A percentile compares a stretch with the other conserved stretches of the same genome.
Evolutionary conservation across 2,329 filamentous ascomycete genomes (phyloP).

Genomic region (Camillea tinctor): DNA sequence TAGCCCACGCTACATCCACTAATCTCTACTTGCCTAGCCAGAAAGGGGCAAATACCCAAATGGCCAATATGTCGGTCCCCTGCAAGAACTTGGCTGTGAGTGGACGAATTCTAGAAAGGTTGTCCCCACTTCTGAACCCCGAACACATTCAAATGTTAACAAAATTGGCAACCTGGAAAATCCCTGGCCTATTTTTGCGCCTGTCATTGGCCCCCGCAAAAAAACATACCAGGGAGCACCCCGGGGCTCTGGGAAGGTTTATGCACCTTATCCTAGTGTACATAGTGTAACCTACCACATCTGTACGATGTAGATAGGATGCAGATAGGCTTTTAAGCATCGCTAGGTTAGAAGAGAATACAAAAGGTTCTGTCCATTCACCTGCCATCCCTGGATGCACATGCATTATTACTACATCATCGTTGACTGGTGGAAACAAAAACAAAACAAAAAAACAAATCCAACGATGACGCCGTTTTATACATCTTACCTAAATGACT

Average conservation of each 20-base stretch:
- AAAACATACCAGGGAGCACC: background rate
- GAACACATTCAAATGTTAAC: background rate
- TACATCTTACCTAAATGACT: too few relatives aligned
- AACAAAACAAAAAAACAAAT: too few relatives aligned
- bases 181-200: background rate
- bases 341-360: constrained; percentile 4
- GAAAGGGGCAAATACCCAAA: background rate
- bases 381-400: too few relatives aligned
- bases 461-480: too few relatives aligned
- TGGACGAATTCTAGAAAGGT: background rate
- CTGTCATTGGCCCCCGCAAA: background rate
- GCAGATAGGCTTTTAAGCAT: too few relatives aligned
- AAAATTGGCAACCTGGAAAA: background rate
- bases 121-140: background rate
- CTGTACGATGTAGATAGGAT: too few relatives aligned
- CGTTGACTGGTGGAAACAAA: too few relatives aligned
- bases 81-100: background rate
- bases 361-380: too few relatives aligned
- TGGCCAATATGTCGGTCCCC: background rate
- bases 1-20: background rate
- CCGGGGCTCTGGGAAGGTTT: too few relatives aligned
- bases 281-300: too few relatives aligned
- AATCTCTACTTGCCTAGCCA: background rate
- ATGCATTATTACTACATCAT: too few relatives aligned
- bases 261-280: too few relatives aligned